These are phyloP conservation scores for Rhododendron simsii DNA, from an alignment of 148 eudicot species.

Conservation along the genomic window DNA sequence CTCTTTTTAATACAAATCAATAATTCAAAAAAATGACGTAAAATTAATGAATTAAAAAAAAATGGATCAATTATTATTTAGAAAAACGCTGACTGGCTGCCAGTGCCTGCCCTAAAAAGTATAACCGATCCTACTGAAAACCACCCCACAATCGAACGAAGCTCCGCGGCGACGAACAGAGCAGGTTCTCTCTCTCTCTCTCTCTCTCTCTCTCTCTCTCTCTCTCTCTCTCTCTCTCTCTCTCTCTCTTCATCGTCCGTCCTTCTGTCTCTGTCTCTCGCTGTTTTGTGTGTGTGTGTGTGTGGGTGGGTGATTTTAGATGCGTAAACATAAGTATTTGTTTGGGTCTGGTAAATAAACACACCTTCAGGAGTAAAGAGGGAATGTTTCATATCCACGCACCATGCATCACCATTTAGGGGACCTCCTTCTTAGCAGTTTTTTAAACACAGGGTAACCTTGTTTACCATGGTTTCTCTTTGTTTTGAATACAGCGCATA, in stretches of 20 bases:
- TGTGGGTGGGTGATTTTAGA: not conserved
- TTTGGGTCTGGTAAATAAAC: too few relatives aligned
- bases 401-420: too few relatives aligned
- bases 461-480: not conserved
- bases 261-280: not conserved
- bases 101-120: not conserved
- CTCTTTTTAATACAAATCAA: too few relatives aligned
- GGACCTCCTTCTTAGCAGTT: not conserved
- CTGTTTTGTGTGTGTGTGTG: too few relatives aligned
- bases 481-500: not conserved
- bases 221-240: not conserved
- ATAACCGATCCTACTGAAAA: not conserved
- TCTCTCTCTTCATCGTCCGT: not conserved
- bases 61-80: too few relatives aligned
- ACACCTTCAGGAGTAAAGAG: too few relatives aligned
- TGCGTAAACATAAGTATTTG: too few relatives aligned
- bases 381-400: too few relatives aligned
- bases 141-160: not conserved
- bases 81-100: not conserved
- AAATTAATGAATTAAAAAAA: too few relatives aligned
- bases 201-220: not conserved
- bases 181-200: not conserved
- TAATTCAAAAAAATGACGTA: too few relatives aligned
- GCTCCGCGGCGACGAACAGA: not conserved
- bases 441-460: not conserved